A percentile compares a stretch with the other conserved stretches of the same genome.
Conservation (phyloP, 306 rosid genomes). For the Medicago ruthenica region DNA sequence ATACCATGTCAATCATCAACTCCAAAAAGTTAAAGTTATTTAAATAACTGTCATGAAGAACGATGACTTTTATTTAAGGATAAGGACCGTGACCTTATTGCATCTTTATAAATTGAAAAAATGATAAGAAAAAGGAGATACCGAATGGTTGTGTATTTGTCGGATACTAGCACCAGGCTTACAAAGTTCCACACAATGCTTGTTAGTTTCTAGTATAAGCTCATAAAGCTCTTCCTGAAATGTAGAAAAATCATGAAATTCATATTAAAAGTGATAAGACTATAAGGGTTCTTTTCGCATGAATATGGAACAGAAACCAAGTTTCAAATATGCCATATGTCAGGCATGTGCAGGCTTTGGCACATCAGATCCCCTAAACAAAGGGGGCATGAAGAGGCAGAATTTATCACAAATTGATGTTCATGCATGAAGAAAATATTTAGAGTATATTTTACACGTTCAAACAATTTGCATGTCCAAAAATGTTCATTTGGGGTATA, state of each 20-base stretch:
- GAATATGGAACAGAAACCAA: slow-evolving; percentile 5
- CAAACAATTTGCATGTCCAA: not conserved
- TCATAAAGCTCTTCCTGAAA: slow-evolving; percentile 91
- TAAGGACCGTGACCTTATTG: slow-evolving; percentile 9
- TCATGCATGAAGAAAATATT: not conserved
- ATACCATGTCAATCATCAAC: slow-evolving; percentile 9
- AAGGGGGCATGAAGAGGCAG: slow-evolving; percentile 1
- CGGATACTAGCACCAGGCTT: slow-evolving; percentile 80
- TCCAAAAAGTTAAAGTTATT: slow-evolving; percentile 28
- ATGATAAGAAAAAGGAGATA: slow-evolving; percentile 45
- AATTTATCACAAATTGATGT: slow-evolving; percentile 35
- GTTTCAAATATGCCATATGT: slow-evolving; percentile 14
- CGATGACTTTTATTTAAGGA: not conserved
- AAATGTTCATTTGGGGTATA: not conserved
- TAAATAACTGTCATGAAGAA: slow-evolving; percentile 9
- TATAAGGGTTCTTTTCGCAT: slow-evolving; percentile 19
- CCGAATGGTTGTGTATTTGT: slow-evolving; percentile 84
- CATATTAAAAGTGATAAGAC: slow-evolving; percentile 22
- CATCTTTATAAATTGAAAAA: not conserved
- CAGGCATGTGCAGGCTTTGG: not conserved
- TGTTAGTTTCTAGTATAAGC: slow-evolving; percentile 79
- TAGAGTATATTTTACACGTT: not conserved
- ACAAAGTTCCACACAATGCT: slow-evolving; percentile 84
- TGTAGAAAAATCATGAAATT: slow-evolving; percentile 32
- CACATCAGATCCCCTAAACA: not conserved